Evolutionary conservation across 2,329 filamentous ascomycete genomes (phyloP), one percentile per base, ranked within the genome.

Genomic region (Drechslerella coelobrocha): DNA sequence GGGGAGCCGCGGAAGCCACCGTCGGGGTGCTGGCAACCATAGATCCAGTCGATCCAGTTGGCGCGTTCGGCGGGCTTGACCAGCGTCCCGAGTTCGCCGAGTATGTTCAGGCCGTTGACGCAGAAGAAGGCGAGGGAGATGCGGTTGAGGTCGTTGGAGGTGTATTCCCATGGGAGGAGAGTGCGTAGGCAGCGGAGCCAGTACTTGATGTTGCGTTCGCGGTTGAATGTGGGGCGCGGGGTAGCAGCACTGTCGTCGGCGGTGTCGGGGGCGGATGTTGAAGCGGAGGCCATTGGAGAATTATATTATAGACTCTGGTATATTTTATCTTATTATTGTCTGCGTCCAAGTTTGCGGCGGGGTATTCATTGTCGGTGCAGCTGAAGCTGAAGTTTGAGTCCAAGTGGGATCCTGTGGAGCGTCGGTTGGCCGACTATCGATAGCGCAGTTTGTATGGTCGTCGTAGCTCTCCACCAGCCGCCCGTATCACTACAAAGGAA

Each of bases 1-100:
- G 92, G 89, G 73, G 90, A 92, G 41, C 91, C 92, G 73, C 90
- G 88, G 80, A 99, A 97, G 14, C 94, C 94, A 26, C 94, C 94
- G 34, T 85, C 82, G 0, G 90, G 88, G 75, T 96, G 89, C 79
- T 97, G 93, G 76, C 92, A 91, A 45, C 84, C 83, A 71, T 97
- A 89, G 47, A 97, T 86, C 92, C 93, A 97, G 69, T 86, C 80
- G 57, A 85, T 82, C 77, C 86, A 86, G 19, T 81, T 82, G 69
- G 80, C 77, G 57, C 85, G 80, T 43, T 82, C 80, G 1, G 81
- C 77, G n/a, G 85, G 78, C 29, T 61, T 69, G 7, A 87, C 82
- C 47, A 84, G 82, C 53, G 81, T 80, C 3, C 85, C 79, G 39
- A 91, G 81, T 1, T 84, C 83, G 10, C 85, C 87, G 27, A 99